Evolutionary conservation across 2,329 filamentous ascomycete genomes (phyloP).

Genomic region (Triangularia setosa): DNA sequence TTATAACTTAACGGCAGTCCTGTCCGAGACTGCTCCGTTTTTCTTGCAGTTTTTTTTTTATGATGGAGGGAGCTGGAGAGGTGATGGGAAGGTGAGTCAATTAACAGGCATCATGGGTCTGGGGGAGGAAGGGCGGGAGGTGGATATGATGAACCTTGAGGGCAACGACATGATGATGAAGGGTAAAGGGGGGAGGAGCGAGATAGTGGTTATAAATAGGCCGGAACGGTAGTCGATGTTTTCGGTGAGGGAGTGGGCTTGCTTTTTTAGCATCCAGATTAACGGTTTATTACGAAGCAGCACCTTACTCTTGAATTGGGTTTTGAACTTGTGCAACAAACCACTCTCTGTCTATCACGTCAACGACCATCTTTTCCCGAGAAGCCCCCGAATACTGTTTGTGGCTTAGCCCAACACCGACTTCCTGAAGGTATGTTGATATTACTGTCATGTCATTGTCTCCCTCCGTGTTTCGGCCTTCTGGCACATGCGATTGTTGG

Average conservation of each 20-base stretch:
- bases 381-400: neutral
- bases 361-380: neutral
- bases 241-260: neutral
- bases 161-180: neutral
- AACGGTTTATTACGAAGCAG: neutral
- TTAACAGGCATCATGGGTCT: neutral
- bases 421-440: neutral
- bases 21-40: conserved; percentile 8
- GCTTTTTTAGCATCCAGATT: neutral
- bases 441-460: neutral
- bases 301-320: neutral
- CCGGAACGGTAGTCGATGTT: neutral
- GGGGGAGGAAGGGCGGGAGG: too few relatives aligned
- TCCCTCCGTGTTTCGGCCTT: conserved; percentile 1
- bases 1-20: conserved; percentile 25
- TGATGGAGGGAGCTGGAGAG: neutral
- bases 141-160: neutral
- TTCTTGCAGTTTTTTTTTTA: neutral
- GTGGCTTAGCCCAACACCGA: neutral
- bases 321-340: neutral
- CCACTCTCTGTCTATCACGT: neutral
- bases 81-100: neutral
- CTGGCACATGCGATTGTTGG: neutral
- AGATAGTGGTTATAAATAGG: neutral
- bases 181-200: too few relatives aligned